Evolutionary conservation across 108 stramenopile species (phyloP).

Genomic region (Conticribra guillardii): DNA sequence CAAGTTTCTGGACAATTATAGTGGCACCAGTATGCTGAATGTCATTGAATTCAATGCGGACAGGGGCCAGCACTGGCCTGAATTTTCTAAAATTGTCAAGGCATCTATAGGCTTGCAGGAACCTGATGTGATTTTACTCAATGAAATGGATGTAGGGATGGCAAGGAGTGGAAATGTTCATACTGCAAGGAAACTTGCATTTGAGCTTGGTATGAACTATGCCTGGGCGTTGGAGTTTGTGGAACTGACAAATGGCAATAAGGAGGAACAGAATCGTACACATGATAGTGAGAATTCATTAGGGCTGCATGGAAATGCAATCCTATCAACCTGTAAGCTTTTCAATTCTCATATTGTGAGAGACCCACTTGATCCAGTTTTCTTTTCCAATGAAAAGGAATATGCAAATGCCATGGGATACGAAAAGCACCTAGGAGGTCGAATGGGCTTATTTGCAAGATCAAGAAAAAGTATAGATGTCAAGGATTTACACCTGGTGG

Average conservation of each 20-base stretch:
- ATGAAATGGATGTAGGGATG: constrained; percentile 32
- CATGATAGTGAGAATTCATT: neutral
- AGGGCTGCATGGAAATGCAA: constrained; percentile 21
- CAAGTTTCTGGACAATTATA: too few relatives aligned
- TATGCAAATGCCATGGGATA: constrained; percentile 14
- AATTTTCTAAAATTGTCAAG: constrained; percentile 7
- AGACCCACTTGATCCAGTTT: constrained; percentile 9
- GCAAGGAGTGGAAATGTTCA: constrained; percentile 20
- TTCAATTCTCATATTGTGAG: constrained; percentile 3
- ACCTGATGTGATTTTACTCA: constrained; percentile 23
- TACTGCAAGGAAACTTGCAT: constrained; percentile 13
- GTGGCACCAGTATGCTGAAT: constrained; percentile 3
- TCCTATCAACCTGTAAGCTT: constrained; percentile 16
- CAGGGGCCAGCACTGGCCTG: constrained; percentile 11
- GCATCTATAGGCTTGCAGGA: too few relatives aligned
- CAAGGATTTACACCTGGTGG: too few relatives aligned
- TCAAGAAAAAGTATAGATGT: too few relatives aligned
- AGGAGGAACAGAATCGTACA: constrained; percentile 5
- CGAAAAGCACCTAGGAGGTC: constrained; percentile 20
- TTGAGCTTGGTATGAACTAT: constrained; percentile 28
- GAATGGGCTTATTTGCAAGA: constrained; percentile 9
- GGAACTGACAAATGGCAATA: constrained; percentile 12
- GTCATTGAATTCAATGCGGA: constrained; percentile 26
- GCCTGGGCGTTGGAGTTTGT: constrained; percentile 23
- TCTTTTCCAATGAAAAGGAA: constrained; percentile 9